Base-by-base conservation (phyloP, 2,329 filamentous ascomycete genomes). In the Periconia sp. region DNA sequence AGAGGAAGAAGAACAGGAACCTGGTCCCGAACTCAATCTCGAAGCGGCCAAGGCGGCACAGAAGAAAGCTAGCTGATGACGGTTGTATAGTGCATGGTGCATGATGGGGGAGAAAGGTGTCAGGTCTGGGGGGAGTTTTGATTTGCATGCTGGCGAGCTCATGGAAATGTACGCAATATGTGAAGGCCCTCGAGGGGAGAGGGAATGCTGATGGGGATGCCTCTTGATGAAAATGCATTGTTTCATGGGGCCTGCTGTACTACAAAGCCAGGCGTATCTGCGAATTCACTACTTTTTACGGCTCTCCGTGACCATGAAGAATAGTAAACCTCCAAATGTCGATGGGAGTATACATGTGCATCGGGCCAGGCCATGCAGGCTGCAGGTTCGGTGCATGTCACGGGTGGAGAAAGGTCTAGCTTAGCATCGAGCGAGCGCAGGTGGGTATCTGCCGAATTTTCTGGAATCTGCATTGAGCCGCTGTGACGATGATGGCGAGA, bases 21-120 rank as follows among this genome's bases (percentile, higher is more conserved):
- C 76, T 7, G 77, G 75, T 1, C 77, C 78, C 6, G 77, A 80
- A 66, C 69, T 81, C 44, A 80, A 77, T 47, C 58, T 71, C 1
- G 76, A 77, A 13, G 79, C 72, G 18, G 63, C 77, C 13, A 75
- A 79, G 61, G 74, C 72, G 18, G 77, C 76, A 6, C 71, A 74
- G 58, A 79, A 77, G 62, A 61, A 65, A 30, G 52, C 56, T 43
- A 55, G 47, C 19, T 64, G 23, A 37, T 3, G 15, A 37, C 10
- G 33, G 33, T 5, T 37, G 5, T n/a, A 11, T n/a, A 11, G 33
- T 37, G 15, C 33, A 37, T 11, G 15, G 33, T 14, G 11, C 11
- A 37, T 37, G 23, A 27, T 27, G 23, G 8, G 23, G 3, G 23
- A 5, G 8, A 8, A 27, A 27, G 23, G 23, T 5, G 23, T 27